Base-by-base conservation (phyloP, 1,284 basidiomycete genomes). In the Sanghuangporus sanghuang region DNA sequence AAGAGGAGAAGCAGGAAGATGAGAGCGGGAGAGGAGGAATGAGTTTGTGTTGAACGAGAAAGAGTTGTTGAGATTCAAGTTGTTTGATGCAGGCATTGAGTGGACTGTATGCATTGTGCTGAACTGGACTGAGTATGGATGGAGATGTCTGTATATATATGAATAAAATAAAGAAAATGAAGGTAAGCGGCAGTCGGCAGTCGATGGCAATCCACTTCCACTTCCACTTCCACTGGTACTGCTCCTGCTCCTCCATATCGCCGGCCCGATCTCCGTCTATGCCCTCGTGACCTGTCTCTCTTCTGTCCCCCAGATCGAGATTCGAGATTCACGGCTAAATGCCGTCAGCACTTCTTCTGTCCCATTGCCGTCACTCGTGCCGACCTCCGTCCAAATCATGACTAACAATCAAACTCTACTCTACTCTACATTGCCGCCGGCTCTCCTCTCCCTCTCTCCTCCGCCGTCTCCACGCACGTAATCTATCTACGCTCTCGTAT, bases 261-360 rank as follows among this genome's bases (percentile, higher is more conserved):
- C 38, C 55, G 55, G 55, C 38, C 55, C 55, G 55, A 57, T 4
- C 16, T 18, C 57, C 57, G 32, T 48, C 38, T 23, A 9, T 12
- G 44, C 46, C 5, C 57, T 59, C 57, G 55, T 57, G 55, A 57
- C n/a, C n/a, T n/a, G n/a, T n/a, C n/a, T n/a, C n/a, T n/a, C 55
- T 35, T 35, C 14, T 46, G 44, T 46, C 44, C 55, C 53, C 53
- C 21, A 38, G 53, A 54, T 54, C 53, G 27, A 32, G 53, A 54
- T 54, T 21, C 16, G n/a, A n/a, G n/a, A 8, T 2, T 49, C 23
- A 38, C 12, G 16, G 14, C 14, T 6, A 6, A 36, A 35, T n/a
- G n/a, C 35, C 53, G 23, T 54, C 53, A 38, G 16, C 14, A 6
- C 52, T 54, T 38, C 27, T 2, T 36, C 3, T n/a, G 7, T 14